A percentile compares a stretch with the other conserved stretches of the same genome.
Conservation (phyloP, 306 rosid species). For the Dryas alaskensis region DNA sequence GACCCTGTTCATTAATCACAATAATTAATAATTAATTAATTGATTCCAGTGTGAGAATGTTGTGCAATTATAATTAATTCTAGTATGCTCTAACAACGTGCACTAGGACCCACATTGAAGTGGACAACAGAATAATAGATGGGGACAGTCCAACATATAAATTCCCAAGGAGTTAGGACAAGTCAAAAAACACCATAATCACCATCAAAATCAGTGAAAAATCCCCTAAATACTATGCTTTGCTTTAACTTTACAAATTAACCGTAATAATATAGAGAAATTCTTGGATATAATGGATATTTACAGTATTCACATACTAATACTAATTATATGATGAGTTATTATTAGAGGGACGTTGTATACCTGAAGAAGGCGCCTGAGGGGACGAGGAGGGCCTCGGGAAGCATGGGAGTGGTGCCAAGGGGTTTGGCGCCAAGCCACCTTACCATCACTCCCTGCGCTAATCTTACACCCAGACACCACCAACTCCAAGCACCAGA, state of each 20-base stretch:
- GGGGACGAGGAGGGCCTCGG: constrained; percentile 92
- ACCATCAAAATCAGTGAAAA: not conserved
- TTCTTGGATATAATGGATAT: no score
- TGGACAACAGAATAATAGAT: constrained; percentile 1
- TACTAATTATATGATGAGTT: no score
- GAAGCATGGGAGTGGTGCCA: constrained; percentile 99
- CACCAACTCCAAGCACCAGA: constrained; percentile 88
- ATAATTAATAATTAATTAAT: not conserved
- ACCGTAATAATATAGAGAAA: no score
- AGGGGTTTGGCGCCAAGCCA: constrained; percentile 97
- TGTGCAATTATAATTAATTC: not conserved
- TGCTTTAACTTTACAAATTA: no score
- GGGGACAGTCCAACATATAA: not conserved
- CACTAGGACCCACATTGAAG: constrained; percentile 12
- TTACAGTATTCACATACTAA: no score
- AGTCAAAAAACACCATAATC: not conserved
- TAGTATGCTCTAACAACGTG: not conserved
- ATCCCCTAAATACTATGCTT: not conserved
- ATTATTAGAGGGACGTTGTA: no score
- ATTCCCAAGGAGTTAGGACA: not conserved
- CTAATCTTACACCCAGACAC: constrained; percentile 80
- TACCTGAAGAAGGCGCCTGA: constrained; percentile 84
- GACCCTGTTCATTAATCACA: constrained; percentile 50
- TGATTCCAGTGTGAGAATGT: not conserved
- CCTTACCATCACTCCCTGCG: constrained; percentile 89